phyloP scores from a whole-genome alignment of 2,329 filamentous ascomycete genomes.

The Raffaelea deltoideospora region DNA sequence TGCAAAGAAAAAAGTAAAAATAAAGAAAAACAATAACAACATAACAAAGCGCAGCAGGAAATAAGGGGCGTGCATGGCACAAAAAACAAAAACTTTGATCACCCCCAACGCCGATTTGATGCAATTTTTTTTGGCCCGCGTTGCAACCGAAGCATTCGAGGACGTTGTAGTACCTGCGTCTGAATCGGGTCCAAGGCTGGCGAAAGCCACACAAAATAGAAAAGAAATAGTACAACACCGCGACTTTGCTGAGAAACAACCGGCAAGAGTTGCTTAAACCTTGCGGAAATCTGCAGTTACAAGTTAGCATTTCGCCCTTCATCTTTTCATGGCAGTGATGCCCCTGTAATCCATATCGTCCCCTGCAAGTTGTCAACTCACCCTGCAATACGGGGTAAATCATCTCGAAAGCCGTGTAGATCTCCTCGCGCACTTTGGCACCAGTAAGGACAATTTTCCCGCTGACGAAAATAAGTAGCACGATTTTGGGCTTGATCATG shows the following conservation, averaged over 20 bases:
- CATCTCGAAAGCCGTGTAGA: conserved; percentile 92
- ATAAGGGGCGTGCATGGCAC: not conserved
- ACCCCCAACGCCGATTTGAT: conserved; percentile 1
- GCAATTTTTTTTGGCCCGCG: not conserved
- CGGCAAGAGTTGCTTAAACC: conserved; percentile 22
- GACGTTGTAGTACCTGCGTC: no score
- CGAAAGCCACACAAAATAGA: no score
- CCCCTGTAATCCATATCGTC: not conserved
- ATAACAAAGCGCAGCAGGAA: no score
- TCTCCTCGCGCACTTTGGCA: conserved; percentile 95
- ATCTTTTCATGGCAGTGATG: conserved; percentile 12
- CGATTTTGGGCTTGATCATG: conserved; percentile 99
- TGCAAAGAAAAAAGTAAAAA: not conserved
- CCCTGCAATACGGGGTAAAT: conserved; percentile 92
- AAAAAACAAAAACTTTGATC: not conserved
- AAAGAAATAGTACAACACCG: conserved; percentile 6
- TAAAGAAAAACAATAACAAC: not conserved
- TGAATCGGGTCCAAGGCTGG: no score
- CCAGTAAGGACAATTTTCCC: conserved; percentile 97
- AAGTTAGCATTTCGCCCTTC: conserved; percentile 6
- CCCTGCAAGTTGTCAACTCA: conserved; percentile 18
- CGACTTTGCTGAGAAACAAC: conserved; percentile 1
- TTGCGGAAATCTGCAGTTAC: conserved; percentile 38
- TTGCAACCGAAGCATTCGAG: not conserved
- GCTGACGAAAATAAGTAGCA: conserved; percentile 92